These are phyloP conservation scores for Lactifluus piperatus DNA, from an alignment of 768 basidiomycete genomes.

Conservation along the genomic window DNA sequence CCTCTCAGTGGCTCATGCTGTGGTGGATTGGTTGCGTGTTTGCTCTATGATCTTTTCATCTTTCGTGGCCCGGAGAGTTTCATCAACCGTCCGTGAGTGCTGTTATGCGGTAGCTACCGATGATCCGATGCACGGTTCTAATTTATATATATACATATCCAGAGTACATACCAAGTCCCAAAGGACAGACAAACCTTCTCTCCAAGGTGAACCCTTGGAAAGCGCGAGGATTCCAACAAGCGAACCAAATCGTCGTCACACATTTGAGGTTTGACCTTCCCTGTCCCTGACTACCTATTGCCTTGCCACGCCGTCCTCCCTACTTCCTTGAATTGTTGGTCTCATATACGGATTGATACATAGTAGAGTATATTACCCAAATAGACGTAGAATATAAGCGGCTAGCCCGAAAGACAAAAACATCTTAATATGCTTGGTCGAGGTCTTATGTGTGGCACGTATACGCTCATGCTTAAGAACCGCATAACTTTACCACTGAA, in stretches of 20 bases:
- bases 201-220: neutral
- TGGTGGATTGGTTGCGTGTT: slow-evolving; percentile 45
- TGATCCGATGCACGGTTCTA: neutral
- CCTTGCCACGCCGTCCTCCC: neutral
- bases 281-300: neutral
- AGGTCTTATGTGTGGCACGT: no score
- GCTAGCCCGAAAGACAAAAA: no score
- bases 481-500: no score
- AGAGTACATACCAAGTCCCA: neutral
- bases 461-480: no score
- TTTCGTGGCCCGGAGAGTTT: slow-evolving; percentile 48
- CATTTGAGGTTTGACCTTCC: slow-evolving; percentile 1
- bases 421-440: no score
- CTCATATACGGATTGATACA: neutral
- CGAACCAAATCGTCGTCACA: neutral
- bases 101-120: neutral
- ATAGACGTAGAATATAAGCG: no score
- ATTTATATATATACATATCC: neutral
- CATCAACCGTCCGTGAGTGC: slow-evolving; percentile 44
- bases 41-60: slow-evolving; percentile 51
- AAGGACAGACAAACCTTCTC: neutral
- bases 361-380: no score
- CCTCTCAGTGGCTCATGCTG: slow-evolving; percentile 50
- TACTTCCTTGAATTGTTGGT: neutral
- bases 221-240: neutral